Base-by-base conservation (phyloP, 495 filamentous ascomycete species). In the Parathielavia appendiculata region DNA sequence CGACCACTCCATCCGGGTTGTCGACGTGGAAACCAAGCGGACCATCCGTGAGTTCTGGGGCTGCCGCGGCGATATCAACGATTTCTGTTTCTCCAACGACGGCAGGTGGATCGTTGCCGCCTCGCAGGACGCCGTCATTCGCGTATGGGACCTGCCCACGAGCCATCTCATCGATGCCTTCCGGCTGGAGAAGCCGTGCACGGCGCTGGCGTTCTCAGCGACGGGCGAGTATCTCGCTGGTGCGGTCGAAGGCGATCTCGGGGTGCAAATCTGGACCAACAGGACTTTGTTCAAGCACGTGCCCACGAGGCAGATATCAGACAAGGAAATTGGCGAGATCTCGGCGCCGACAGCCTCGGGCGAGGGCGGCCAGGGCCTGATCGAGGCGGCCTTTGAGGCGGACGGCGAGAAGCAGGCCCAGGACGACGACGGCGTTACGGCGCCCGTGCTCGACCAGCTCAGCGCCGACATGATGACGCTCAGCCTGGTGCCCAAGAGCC, bases 71-170 rank as follows among this genome's bases (percentile, higher is more conserved):
- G 83, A 83, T 52, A 86, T 95, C 60, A 90, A 86, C 66, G 90
- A 95, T 69, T 89, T 92, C 64, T 85, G 83, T 58, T 97, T 97
- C 72, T 97, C 93, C 14, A 87, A 86, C 60, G 91, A 97, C 70
- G 93, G 91, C 23, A 80, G 91, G 40, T 97, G 93, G 95, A 86
- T 99, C 62, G 79, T 97, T 54, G 90, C 91, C 17, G 87, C 91
- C 12, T 90, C 89, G 6, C 85, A 87, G 70, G 92, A 97, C 71
- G 85, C 83, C 13, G 73, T 88, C 43, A 75, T 99, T 38, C 83
- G 93, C 48, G 82, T 97, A 2, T 99, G 93, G 92, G 93, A 99
- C 73, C 75, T 99, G 26, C 92, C 93, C 12, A 97, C 93, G 0
- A 90, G 90, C 5, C 93, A 97, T 74, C 79, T 97, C 13, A 91